Conservation (phyloP, 495 filamentous ascomycete genomes). For the Extremus antarcticus region DNA sequence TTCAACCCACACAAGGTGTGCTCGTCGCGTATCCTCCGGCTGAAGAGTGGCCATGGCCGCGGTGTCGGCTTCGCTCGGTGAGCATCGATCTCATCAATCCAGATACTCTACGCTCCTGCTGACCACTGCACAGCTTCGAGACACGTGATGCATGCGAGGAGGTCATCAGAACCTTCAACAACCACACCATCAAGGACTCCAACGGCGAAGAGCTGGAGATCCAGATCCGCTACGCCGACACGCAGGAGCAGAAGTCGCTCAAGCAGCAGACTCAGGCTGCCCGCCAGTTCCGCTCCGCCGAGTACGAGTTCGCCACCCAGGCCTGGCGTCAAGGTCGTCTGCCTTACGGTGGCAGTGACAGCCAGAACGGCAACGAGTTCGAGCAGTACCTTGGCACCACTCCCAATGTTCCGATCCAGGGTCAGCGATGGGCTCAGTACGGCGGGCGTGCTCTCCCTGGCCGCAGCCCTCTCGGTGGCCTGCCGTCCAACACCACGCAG, state of each 20-base stretch:
- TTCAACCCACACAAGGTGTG: constrained; percentile 76
- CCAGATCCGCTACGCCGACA: constrained; percentile 94
- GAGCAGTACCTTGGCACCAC: constrained; percentile 17
- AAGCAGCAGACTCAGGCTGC: constrained; percentile 90
- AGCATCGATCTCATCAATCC: constrained; percentile 21
- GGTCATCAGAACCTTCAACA: constrained; percentile 74
- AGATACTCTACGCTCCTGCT: not conserved
- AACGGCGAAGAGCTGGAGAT: constrained; percentile 67
- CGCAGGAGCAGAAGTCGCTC: constrained; percentile 85
- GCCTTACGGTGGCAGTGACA: constrained; percentile 8
- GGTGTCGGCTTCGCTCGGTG: constrained; percentile 96
- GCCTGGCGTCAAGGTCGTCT: constrained; percentile 15
- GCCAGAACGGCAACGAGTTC: constrained; percentile 13
- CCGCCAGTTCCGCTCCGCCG: constrained; percentile 83
- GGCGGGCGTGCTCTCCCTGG: constrained; percentile 9
- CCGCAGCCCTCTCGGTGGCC: constrained; percentile 9
- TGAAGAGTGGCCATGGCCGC: constrained; percentile 79
- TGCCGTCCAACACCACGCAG: constrained; percentile 1
- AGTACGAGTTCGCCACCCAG: constrained; percentile 62
- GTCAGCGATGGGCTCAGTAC: constrained; percentile 20
- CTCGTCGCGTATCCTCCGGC: constrained; percentile 86
- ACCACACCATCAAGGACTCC: constrained; percentile 42
- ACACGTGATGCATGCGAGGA: constrained; percentile 75
- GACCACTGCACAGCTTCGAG: constrained; percentile 54
- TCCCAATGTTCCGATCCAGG: constrained; percentile 12